Percentiles rank a stretch among this genome's conserved stretches.
Conservation (phyloP, 345 rosid genomes). For the Syzygium aqueum region DNA sequence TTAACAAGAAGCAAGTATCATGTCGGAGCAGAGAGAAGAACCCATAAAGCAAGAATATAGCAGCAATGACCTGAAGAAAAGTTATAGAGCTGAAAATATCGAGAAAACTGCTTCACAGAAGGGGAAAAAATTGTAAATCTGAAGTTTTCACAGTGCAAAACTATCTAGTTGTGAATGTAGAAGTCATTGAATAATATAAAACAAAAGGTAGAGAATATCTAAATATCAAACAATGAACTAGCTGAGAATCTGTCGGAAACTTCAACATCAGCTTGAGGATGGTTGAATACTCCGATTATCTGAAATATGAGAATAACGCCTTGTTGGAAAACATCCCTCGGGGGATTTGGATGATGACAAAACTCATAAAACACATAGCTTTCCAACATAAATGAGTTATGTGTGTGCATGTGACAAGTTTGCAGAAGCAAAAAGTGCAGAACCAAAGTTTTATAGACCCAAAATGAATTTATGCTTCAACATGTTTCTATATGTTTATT, state of each 20-base stretch:
- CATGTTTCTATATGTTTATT: background rate
- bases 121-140: background rate
- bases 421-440: background rate
- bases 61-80: background rate
- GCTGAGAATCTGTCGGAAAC: background rate
- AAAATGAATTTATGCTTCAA: background rate
- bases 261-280: background rate
- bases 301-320: background rate
- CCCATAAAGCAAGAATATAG: background rate
- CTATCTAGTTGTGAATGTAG: background rate
- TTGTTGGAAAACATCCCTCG: background rate
- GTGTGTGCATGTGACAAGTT: background rate
- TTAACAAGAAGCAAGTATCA: background rate
- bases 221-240: background rate
- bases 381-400: background rate
- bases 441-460: background rate
- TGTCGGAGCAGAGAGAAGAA: background rate
- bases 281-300: background rate
- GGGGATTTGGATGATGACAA: background rate
- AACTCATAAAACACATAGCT: background rate
- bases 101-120: background rate
- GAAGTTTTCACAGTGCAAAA: background rate
- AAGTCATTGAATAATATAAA: background rate
- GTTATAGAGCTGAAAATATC: background rate
- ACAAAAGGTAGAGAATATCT: background rate